These are phyloP conservation scores for Magnolia officinalis DNA, from an alignment of 164 flowering plant species.

Conservation along the genomic window DNA sequence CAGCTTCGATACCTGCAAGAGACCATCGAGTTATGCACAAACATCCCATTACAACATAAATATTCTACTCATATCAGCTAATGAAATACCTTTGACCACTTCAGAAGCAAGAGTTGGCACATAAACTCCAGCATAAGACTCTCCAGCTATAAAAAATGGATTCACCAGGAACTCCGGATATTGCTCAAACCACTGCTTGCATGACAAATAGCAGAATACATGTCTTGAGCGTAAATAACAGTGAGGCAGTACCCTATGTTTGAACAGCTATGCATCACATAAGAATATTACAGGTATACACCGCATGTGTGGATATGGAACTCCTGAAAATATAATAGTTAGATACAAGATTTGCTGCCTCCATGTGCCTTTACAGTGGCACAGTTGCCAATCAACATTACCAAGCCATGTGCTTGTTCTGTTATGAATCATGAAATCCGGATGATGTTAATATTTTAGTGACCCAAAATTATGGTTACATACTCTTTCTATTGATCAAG, in stretches of 20 bases:
- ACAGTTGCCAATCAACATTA: too few species aligned
- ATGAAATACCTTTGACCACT: slow-evolving; percentile 59
- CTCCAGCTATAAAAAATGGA: slow-evolving; percentile 81
- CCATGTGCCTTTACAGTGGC: too few species aligned
- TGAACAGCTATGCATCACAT: not conserved
- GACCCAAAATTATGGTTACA: too few species aligned
- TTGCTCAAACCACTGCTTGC: slow-evolving; percentile 70
- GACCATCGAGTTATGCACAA: not conserved
- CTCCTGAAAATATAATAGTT: not conserved
- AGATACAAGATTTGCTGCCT: too few species aligned
- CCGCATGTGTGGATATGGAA: not conserved
- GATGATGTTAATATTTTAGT: too few species aligned
- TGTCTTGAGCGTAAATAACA: not conserved
- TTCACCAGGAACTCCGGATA: slow-evolving; percentile 69
- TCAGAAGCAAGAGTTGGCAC: slow-evolving; percentile 88
- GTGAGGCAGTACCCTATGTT: not conserved
- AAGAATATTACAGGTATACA: not conserved
- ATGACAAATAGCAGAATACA: slow-evolving; percentile 1
- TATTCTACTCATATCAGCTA: not conserved
- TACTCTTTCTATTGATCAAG: too few species aligned
- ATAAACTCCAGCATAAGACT: slow-evolving; percentile 94
- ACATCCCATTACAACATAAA: slow-evolving; percentile 2
- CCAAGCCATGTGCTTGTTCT: too few species aligned
- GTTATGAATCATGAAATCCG: too few species aligned
- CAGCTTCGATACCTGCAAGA: slow-evolving; percentile 57